phyloP scores from a whole-genome alignment of 306 rosid species.

The Cicer yamashitae region DNA sequence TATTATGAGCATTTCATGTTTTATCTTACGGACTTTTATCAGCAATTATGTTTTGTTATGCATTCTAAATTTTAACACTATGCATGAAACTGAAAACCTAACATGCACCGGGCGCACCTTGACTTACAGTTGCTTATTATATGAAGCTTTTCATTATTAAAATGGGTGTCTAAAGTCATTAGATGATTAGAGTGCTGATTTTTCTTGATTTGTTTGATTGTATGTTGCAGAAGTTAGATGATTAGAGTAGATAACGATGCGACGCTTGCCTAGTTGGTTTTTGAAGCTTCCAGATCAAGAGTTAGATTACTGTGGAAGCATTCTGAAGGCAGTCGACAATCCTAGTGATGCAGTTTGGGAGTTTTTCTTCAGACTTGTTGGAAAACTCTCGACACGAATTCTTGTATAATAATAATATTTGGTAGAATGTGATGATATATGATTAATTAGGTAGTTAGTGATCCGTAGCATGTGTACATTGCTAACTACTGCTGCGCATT shows the following conservation, averaged over 20 bases:
- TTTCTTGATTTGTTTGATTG: constrained; percentile 1
- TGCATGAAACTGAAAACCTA: too few relatives aligned
- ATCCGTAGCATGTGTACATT: constrained; percentile 70
- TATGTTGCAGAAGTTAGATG: constrained; percentile 40
- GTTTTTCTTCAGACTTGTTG: constrained; percentile 35
- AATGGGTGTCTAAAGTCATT: too few relatives aligned
- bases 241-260: constrained; percentile 47
- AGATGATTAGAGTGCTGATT: background rate
- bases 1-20: background rate
- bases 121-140: too few relatives aligned
- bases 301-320: constrained; percentile 31
- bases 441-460: constrained; percentile 52
- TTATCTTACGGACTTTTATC: background rate
- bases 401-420: constrained; percentile 72
- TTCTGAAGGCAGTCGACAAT: constrained; percentile 38
- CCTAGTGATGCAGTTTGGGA: constrained; percentile 44
- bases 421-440: constrained; percentile 56
- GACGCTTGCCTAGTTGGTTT: constrained; percentile 33
- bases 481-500: constrained; percentile 67
- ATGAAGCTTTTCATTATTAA: background rate
- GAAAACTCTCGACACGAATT: constrained; percentile 43
- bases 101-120: too few relatives aligned
- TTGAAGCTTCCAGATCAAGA: constrained; percentile 7
- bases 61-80: background rate
- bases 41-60: background rate